These are phyloP conservation scores for Starmerella etchellsii DNA, from an alignment of 805 yeast species.

Conservation along the genomic window DNA sequence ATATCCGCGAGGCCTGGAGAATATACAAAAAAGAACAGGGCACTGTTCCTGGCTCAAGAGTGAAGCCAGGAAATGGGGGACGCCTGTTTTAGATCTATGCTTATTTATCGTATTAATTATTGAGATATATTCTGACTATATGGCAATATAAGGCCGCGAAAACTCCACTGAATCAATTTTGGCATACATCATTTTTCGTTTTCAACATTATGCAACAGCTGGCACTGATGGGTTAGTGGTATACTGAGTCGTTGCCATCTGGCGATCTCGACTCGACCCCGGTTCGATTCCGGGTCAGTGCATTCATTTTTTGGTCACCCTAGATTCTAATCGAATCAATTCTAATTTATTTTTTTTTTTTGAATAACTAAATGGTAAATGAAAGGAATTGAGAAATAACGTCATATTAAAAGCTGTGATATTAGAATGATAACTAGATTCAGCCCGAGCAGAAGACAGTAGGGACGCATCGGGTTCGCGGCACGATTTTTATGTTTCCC, in stretches of 20 bases:
- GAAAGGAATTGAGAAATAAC: not conserved
- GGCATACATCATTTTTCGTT: no score
- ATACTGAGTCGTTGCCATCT: slow-evolving; percentile 17
- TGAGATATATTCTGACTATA: not conserved
- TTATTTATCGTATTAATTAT: not conserved
- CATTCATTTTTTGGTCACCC: slow-evolving; percentile 35
- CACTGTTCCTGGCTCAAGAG: slow-evolving; percentile 46
- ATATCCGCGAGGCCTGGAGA: slow-evolving; percentile 81
- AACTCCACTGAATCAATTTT: no score
- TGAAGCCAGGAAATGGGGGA: slow-evolving; percentile 62
- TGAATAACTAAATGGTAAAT: not conserved
- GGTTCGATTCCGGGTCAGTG: slow-evolving; percentile 99
- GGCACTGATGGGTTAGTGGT: slow-evolving; percentile 17
- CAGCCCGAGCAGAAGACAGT: no score
- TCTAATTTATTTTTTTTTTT: slow-evolving; percentile 19
- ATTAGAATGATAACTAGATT: no score
- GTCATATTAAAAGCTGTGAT: no score
- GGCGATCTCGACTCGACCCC: slow-evolving; percentile 61
- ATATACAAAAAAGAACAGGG: slow-evolving; percentile 55
- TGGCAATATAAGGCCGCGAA: no score
- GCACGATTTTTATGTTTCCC: no score
- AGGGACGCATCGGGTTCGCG: no score
- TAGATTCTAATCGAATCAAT: no score
- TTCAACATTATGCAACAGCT: not conserved
- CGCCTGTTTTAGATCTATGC: slow-evolving; percentile 10